Evolutionary conservation across 2,329 filamentous ascomycete genomes (phyloP).

Genomic region (Saccharata proteae): DNA sequence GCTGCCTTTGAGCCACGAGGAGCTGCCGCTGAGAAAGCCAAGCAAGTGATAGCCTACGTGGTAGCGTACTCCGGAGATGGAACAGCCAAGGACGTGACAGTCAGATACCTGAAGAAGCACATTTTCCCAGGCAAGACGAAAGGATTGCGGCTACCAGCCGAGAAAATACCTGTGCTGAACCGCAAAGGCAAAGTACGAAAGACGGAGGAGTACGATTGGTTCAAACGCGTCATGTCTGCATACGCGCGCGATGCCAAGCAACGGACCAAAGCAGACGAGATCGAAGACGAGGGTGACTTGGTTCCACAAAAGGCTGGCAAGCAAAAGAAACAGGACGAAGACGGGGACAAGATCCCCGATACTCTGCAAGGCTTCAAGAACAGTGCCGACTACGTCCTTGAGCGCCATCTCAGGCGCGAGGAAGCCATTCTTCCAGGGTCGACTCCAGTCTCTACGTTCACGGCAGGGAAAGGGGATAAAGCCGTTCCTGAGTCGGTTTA

Average conservation of each 20-base stretch:
- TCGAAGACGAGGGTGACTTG: conserved; percentile 69
- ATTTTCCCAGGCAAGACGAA: conserved; percentile 83
- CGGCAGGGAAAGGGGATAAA: conserved; percentile 60
- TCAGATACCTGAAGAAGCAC: conserved; percentile 74
- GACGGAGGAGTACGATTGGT: conserved; percentile 79
- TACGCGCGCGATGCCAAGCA: conserved; percentile 47
- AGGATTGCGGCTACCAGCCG: conserved; percentile 62
- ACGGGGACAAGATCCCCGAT: conserved; percentile 55
- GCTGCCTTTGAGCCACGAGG: conserved; percentile 77
- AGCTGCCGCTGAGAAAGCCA: conserved; percentile 68
- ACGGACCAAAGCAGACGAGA: conserved; percentile 60
- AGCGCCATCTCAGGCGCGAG: conserved; percentile 78
- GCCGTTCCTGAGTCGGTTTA: conserved; percentile 71
- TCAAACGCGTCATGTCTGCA: conserved; percentile 63
- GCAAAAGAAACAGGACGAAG: conserved; percentile 55
- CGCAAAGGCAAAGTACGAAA: conserved; percentile 63
- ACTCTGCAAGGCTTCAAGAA: conserved; percentile 82
- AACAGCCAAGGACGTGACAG: conserved; percentile 88
- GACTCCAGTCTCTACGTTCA: conserved; percentile 61
- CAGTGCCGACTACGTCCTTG: conserved; percentile 73
- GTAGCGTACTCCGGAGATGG: conserved; percentile 73
- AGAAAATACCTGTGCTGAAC: conserved; percentile 72
- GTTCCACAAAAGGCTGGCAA: conserved; percentile 52
- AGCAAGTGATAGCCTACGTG: conserved; percentile 83
- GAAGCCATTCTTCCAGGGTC: conserved; percentile 67